These are phyloP conservation scores for Phytopythium litorale DNA, from an alignment of 352 stramenopile genomes.

Conservation along the genomic window DNA sequence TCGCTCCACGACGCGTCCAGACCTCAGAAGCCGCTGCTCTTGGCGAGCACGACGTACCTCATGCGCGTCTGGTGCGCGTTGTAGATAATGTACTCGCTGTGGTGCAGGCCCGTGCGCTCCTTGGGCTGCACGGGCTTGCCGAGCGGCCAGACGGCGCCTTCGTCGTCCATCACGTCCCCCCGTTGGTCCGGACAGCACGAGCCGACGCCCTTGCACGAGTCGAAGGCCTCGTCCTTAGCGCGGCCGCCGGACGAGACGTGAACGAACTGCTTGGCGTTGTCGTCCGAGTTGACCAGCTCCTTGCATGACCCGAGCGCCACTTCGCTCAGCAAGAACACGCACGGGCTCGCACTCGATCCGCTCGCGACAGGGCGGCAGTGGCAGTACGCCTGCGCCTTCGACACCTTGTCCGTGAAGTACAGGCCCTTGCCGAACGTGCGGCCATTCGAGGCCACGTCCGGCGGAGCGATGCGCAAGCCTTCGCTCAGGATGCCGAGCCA, in stretches of 20 bases:
- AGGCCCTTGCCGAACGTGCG: constrained; percentile 59
- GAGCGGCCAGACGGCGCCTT: constrained; percentile 63
- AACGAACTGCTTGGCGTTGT: constrained; percentile 46
- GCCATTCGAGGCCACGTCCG: constrained; percentile 61
- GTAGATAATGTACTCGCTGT: constrained; percentile 89
- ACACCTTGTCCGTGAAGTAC: constrained; percentile 73
- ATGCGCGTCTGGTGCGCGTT: constrained; percentile 75
- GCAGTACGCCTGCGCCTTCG: constrained; percentile 55
- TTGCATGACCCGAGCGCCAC: constrained; percentile 73
- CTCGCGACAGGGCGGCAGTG: constrained; percentile 39
- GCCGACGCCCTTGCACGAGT: constrained; percentile 68
- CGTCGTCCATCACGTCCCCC: constrained; percentile 47
- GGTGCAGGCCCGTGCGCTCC: constrained; percentile 49
- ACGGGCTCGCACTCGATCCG: constrained; percentile 30
- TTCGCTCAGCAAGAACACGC: constrained; percentile 58
- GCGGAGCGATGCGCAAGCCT: constrained; percentile 75
- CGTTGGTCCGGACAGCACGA: constrained; percentile 48
- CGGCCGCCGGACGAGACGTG: constrained; percentile 35
- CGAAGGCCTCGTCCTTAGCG: constrained; percentile 30
- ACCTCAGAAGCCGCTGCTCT: constrained; percentile 3
- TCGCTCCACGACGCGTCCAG: too few species aligned
- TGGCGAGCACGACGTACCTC: constrained; percentile 71
- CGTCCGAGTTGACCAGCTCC: constrained; percentile 45
- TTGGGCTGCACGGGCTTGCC: constrained; percentile 51
- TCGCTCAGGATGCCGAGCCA: constrained; percentile 80